Evolutionary conservation across 2,329 filamentous ascomycete genomes (phyloP).

Genomic region (Cercospora sojina): DNA sequence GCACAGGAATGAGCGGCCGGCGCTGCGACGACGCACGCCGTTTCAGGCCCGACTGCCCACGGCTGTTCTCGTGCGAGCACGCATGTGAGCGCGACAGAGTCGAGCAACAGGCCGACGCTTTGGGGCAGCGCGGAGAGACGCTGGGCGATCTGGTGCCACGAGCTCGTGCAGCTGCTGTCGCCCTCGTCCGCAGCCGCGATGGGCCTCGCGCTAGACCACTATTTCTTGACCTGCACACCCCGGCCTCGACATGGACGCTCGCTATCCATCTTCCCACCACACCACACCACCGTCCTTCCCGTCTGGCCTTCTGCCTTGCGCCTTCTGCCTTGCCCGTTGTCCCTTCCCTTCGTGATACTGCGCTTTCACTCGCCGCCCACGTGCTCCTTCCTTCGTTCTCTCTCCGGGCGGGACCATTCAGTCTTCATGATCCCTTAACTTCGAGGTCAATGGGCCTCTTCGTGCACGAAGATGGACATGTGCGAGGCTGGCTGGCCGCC

Average conservation of each 20-base stretch:
- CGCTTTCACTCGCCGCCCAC: conserved; percentile 4
- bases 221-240: conserved; percentile 13
- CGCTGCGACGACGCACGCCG: conserved; percentile 3
- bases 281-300: neutral
- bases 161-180: conserved; percentile 8
- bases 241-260: neutral
- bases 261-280: conserved; percentile 10
- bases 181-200: conserved; percentile 7
- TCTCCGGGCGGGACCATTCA: conserved; percentile 10
- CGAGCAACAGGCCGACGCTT: conserved; percentile 10
- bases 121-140: conserved; percentile 8
- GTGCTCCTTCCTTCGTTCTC: conserved; percentile 1
- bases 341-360: conserved; percentile 8
- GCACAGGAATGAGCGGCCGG: conserved; percentile 14
- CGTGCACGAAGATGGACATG: conserved; percentile 32
- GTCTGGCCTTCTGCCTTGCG: conserved; percentile 4
- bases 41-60: conserved; percentile 17
- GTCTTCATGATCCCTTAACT: conserved; percentile 25
- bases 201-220: conserved; percentile 5
- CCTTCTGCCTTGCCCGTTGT: conserved; percentile 10
- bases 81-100: conserved; percentile 3
- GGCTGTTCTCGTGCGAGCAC: conserved; percentile 21
- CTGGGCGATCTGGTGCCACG: conserved; percentile 17
- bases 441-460: conserved; percentile 37
- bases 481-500: conserved; percentile 38